Evolutionary conservation across 768 basidiomycete species (phyloP).

Genomic region (Kwoniella mangroviensis): DNA sequence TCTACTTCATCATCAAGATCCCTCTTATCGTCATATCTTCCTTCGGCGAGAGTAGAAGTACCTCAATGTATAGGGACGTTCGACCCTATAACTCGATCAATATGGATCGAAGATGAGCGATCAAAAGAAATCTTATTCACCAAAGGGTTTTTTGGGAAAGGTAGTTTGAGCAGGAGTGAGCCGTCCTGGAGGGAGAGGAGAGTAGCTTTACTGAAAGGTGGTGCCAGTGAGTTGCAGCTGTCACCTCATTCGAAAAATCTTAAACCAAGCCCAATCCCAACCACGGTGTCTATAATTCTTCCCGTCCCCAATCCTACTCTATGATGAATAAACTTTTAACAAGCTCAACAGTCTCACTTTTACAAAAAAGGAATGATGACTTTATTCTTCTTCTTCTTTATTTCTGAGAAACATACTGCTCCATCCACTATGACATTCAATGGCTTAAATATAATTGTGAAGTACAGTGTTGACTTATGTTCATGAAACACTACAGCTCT

Average conservation of each 20-base stretch:
- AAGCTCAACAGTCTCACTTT: conserved; percentile 59
- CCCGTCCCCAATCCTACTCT: too few relatives aligned
- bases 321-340: conserved; percentile 55
- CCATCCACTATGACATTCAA: neutral
- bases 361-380: conserved; percentile 44
- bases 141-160: conserved; percentile 96
- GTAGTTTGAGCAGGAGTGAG: conserved; percentile 90
- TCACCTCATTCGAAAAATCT: too few relatives aligned
- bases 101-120: conserved; percentile 74
- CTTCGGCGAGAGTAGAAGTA: conserved; percentile 56
- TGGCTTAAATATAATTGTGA: neutral
- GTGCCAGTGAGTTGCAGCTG: conserved; percentile 67
- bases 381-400: conserved; percentile 53
- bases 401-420: conserved; percentile 1
- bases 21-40: conserved; percentile 60
- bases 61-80: conserved; percentile 78
- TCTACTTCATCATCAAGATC: conserved; percentile 21
- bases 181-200: conserved; percentile 88
- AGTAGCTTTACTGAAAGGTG: conserved; percentile 67
- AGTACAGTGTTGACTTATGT: neutral
- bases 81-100: conserved; percentile 78
- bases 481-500: conserved; percentile 61
- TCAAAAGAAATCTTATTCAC: conserved; percentile 79
- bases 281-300: too few relatives aligned
- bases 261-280: too few relatives aligned